Conservation (phyloP, 768 basidiomycete genomes). For the Rhodotorula taiwanensis region DNA sequence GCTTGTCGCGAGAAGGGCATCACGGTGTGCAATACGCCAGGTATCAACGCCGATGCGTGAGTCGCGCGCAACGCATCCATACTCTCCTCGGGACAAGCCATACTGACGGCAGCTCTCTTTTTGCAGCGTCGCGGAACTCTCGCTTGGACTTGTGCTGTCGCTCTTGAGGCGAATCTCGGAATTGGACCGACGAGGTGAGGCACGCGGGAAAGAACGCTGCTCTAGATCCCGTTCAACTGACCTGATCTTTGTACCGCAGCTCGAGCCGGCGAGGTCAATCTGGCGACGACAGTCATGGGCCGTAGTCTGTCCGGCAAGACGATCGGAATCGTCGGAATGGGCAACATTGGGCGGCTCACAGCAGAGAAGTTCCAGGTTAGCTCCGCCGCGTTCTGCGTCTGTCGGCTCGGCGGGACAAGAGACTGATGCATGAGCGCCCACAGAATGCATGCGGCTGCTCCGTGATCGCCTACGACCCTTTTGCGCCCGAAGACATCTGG, state of each 20-base stretch:
- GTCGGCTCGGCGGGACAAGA: too few species aligned
- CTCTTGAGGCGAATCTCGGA: background rate
- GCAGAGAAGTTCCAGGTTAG: constrained; percentile 36
- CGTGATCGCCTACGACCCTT: constrained; percentile 60
- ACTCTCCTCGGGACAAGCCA: background rate
- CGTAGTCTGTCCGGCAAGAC: constrained; percentile 48
- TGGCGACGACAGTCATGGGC: background rate
- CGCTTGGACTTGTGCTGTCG: background rate
- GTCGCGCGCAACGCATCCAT: background rate
- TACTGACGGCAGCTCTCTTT: too few species aligned
- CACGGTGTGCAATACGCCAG: background rate
- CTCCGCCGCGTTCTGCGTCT: too few species aligned
- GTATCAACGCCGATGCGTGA: background rate
- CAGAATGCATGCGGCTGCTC: constrained; percentile 53
- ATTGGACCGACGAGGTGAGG: background rate
- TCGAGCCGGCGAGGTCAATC: background rate
- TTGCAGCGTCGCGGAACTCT: constrained; percentile 4
- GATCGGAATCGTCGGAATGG: constrained; percentile 57
- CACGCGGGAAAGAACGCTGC: background rate
- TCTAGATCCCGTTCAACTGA: background rate
- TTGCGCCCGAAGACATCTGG: constrained; percentile 54
- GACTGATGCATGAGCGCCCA: background rate
- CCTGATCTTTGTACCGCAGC: background rate
- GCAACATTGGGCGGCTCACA: constrained; percentile 47
- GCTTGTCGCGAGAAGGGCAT: constrained; percentile 6